Percentiles rank a stretch among this genome's conserved stretches.
Evolutionary conservation across 768 basidiomycete genomes (phyloP).

Genomic region (Kwoniella dendrophila): DNA sequence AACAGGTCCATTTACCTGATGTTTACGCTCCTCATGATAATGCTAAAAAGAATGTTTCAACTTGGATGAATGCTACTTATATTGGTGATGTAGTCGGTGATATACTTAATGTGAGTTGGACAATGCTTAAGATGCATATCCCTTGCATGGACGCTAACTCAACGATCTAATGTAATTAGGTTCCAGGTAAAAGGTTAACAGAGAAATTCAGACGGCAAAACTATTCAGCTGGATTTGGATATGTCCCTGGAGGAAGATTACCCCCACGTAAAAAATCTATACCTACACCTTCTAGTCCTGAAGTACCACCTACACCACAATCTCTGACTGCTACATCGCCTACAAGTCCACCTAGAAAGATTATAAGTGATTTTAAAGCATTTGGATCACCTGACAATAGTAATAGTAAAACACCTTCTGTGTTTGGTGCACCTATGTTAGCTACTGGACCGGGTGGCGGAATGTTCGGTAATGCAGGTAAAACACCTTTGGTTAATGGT

Average conservation of each 20-base stretch:
- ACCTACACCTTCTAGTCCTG: constrained; percentile 52
- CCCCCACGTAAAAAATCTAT: constrained; percentile 56
- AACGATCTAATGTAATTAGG: constrained; percentile 59
- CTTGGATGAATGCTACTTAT: constrained; percentile 73
- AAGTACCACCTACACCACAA: constrained; percentile 27
- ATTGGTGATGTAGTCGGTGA: constrained; percentile 73
- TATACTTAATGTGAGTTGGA: constrained; percentile 71
- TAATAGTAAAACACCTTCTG: constrained; percentile 71
- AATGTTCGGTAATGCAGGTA: constrained; percentile 44
- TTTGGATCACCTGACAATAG: constrained; percentile 34
- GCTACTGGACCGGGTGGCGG: constrained; percentile 47
- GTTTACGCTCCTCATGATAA: constrained; percentile 92
- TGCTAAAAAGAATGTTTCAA: constrained; percentile 82
- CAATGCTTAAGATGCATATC: neutral
- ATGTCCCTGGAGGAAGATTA: constrained; percentile 62
- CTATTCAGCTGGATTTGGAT: constrained; percentile 58
- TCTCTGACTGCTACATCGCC: constrained; percentile 31
- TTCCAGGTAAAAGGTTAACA: constrained; percentile 92
- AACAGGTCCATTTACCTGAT: constrained; percentile 92
- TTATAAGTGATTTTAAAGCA: constrained; percentile 68
- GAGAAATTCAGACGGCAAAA: constrained; percentile 82
- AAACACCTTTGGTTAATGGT: constrained; percentile 55
- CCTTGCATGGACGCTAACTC: neutral
- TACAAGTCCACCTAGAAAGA: constrained; percentile 78
- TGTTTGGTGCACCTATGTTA: constrained; percentile 70